Base-by-base conservation (phyloP, 164 flowering plant genomes). In the Cinnamomum chago region DNA sequence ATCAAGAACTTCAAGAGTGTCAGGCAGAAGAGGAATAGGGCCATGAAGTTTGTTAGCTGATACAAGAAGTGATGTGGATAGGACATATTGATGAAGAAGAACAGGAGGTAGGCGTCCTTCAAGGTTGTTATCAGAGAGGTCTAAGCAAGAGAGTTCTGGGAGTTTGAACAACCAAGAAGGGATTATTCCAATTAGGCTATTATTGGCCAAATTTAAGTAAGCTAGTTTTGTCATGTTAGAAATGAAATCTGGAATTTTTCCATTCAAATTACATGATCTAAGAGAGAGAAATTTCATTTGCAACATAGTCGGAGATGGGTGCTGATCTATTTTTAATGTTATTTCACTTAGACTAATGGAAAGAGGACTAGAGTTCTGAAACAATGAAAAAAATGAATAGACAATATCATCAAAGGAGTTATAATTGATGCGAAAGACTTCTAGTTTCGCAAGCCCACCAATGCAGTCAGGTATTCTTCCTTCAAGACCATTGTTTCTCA, bases 391-490 rank as follows among this genome's bases (percentile, higher is more conserved):
- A 1, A 75, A 60, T 24, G 77, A 75, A n/a, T n/a, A 17, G 13
- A 35, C 40, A 35, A 30, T 73, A 58, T 73, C 79, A 10, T 65
- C 73, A 13, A 79, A 17, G 23, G 64, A 23, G 64, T 79, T 79
- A 24, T 9, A 27, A 3, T 15, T 9, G 15, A 76, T 33, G 13
- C 0, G 25, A 17, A 77, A 66, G 51, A 1, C 0, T 5, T 35
- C 2, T 3, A 74, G 75, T 27, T 68, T 50, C 14, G 47, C 58
- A 27, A 77, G 78, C 65, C 35, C 72, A 60, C 33, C 28, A 15
- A 80, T 77, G 77, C 80, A 80, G 50, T 67, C 52, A 4, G 77
- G 77, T 50, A 80, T 51, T 17, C 50, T 55, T 68, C 82, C 82
- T 9, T 58, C 71, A 18, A 80, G 28, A 18, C 27, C 3, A 40